Conservation (phyloP, 805 yeast genomes). For the Maudiozyma saulgeensis region DNA sequence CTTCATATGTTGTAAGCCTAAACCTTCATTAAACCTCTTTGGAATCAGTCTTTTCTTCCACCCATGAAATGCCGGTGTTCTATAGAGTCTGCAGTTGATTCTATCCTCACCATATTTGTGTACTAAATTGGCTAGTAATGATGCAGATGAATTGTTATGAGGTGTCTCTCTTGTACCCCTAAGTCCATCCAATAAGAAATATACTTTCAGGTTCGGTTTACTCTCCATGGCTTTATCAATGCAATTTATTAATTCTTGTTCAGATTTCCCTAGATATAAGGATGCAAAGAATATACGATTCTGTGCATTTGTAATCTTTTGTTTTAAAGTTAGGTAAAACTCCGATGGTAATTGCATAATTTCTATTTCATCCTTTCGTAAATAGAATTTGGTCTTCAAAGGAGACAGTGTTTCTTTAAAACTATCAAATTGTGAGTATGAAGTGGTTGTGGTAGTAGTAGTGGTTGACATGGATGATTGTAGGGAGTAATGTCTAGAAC, state of each 20-base stretch:
- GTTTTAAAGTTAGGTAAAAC: conserved; percentile 60
- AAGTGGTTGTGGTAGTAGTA: neutral
- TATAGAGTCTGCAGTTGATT: conserved; percentile 76
- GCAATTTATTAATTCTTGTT: conserved; percentile 61
- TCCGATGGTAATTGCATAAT: conserved; percentile 56
- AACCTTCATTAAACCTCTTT: conserved; percentile 77
- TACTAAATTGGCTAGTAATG: conserved; percentile 57
- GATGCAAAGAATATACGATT: conserved; percentile 71
- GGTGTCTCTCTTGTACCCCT: conserved; percentile 94
- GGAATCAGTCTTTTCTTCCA: conserved; percentile 60
- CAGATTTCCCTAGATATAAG: conserved; percentile 75
- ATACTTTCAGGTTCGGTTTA: conserved; percentile 57
- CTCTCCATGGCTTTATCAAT: conserved; percentile 47
- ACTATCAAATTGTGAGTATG: neutral
- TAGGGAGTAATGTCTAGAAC: neutral
- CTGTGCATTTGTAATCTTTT: conserved; percentile 53
- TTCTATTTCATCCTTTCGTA: conserved; percentile 46
- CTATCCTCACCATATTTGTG: conserved; percentile 52
- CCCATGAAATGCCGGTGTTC: conserved; percentile 78
- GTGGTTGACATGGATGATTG: neutral
- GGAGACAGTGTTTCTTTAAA: neutral
- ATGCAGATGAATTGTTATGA: conserved; percentile 54
- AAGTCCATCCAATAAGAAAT: conserved; percentile 74
- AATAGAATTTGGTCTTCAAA: conserved; percentile 40
- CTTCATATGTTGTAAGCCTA: conserved; percentile 95